Percentiles rank a stretch among this genome's conserved stretches.
These are phyloP conservation scores for Rosa rugosa DNA, from an alignment of 306 rosid genomes.

Conservation along the genomic window DNA sequence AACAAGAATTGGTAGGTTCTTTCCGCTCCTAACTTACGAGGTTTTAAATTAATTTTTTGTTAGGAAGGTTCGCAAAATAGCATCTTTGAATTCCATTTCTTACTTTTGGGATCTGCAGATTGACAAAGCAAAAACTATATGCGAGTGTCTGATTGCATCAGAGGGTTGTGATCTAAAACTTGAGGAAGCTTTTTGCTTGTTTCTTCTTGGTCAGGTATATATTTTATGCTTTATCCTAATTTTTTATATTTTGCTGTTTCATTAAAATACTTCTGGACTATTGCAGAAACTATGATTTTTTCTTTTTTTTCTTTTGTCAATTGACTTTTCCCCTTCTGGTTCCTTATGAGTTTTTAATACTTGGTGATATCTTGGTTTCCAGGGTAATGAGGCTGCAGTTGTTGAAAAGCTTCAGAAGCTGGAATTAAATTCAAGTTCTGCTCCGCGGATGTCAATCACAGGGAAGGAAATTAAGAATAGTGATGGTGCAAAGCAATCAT, in stretches of 20 bases:
- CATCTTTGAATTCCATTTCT: not conserved
- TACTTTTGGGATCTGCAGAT: constrained; percentile 46
- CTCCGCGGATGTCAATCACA: constrained; percentile 45
- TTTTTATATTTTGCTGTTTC: constrained; percentile 12
- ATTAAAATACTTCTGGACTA: constrained; percentile 17
- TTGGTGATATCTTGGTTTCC: constrained; percentile 34
- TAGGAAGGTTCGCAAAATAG: not conserved
- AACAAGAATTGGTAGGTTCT: constrained; percentile 66
- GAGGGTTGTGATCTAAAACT: constrained; percentile 85
- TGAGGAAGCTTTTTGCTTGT: constrained; percentile 76
- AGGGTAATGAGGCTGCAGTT: constrained; percentile 75
- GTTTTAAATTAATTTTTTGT: constrained; percentile 3
- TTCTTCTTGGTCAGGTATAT: constrained; percentile 83
- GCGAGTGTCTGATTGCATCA: constrained; percentile 80
- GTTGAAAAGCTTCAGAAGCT: constrained; percentile 81
- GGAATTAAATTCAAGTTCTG: constrained; percentile 54
- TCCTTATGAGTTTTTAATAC: constrained; percentile 10
- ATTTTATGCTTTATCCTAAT: constrained; percentile 15
- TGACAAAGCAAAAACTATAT: constrained; percentile 66
- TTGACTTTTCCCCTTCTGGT: constrained; percentile 9
- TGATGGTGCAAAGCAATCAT: constrained; percentile 52
- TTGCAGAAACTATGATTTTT: constrained; percentile 26
- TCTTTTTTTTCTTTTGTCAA: not conserved
- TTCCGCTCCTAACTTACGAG: constrained; percentile 24
- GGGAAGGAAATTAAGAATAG: constrained; percentile 69